These are phyloP conservation scores for Wickerhamiella slavikovae DNA, from an alignment of 805 yeast genomes.

Conservation along the genomic window DNA sequence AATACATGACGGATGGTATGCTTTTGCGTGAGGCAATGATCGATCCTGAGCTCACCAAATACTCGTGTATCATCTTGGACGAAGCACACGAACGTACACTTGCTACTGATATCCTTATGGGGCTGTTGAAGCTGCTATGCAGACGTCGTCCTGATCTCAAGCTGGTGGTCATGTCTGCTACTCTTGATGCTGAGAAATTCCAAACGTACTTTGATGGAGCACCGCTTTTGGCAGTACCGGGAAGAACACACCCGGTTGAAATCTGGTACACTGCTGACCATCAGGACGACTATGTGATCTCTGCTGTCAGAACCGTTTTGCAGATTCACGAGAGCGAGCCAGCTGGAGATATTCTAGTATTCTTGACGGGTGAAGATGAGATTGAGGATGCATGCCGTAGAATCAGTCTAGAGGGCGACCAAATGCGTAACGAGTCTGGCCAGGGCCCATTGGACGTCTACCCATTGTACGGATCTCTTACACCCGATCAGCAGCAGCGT, in stretches of 20 bases:
- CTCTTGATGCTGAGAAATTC: constrained; percentile 90
- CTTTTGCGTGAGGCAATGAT: constrained; percentile 92
- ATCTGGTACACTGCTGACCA: constrained; percentile 92
- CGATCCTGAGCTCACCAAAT: constrained; percentile 60
- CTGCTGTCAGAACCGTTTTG: constrained; percentile 71
- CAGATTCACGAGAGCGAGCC: constrained; percentile 40
- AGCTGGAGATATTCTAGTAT: constrained; percentile 72
- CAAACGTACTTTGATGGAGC: constrained; percentile 79
- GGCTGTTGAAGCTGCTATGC: constrained; percentile 67
- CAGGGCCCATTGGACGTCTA: constrained; percentile 81
- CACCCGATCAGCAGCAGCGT: constrained; percentile 86
- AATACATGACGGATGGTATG: constrained; percentile 99
- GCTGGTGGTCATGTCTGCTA: constrained; percentile 91
- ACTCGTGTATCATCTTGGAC: constrained; percentile 82
- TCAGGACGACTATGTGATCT: constrained; percentile 84
- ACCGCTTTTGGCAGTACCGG: constrained; percentile 90
- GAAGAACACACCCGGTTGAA: constrained; percentile 95
- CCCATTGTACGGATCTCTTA: constrained; percentile 89
- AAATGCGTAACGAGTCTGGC: constrained; percentile 65
- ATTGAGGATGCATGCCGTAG: constrained; percentile 93
- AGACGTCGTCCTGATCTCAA: constrained; percentile 70
- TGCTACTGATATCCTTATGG: constrained; percentile 94
- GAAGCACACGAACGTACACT: constrained; percentile 97
- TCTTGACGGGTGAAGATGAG: constrained; percentile 92
- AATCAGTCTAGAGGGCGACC: constrained; percentile 74